Percentiles rank a stretch among this genome's conserved stretches.
These are phyloP conservation scores for Paraphysoderma sedebokerense DNA, from an alignment of 371 early-diverging fungal genomes.

Conservation along the genomic window DNA sequence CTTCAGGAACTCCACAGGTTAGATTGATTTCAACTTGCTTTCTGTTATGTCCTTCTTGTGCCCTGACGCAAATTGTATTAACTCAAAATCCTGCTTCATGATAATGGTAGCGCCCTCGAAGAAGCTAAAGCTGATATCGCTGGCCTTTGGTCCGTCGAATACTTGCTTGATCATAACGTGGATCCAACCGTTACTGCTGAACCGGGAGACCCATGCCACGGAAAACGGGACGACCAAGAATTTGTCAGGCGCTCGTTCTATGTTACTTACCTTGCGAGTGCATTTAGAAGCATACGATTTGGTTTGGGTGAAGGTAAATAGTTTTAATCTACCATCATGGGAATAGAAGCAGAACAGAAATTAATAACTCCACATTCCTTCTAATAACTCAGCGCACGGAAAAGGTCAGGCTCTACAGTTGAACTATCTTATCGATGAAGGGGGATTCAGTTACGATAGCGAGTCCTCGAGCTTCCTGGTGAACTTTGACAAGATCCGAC, in stretches of 20 bases:
- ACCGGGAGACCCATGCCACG: too few relatives aligned
- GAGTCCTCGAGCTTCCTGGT: slow-evolving; percentile 33
- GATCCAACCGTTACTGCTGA: too few relatives aligned
- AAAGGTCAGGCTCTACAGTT: slow-evolving; percentile 19
- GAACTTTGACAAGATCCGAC: slow-evolving; percentile 39
- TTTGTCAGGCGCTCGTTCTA: slow-evolving; percentile 45
- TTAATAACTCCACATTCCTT: too few relatives aligned
- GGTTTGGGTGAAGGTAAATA: slow-evolving; percentile 64
- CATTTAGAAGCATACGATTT: slow-evolving; percentile 62
- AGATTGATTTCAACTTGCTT: not conserved
- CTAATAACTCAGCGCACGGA: too few relatives aligned
- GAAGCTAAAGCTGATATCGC: slow-evolving; percentile 73
- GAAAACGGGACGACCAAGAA: slow-evolving; percentile 35
- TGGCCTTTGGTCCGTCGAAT: slow-evolving; percentile 50
- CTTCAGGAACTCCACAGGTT: not conserved
- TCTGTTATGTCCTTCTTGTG: slow-evolving; percentile 20
- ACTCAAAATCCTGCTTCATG: too few relatives aligned
- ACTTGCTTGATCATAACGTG: slow-evolving; percentile 42
- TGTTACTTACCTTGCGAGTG: slow-evolving; percentile 57
- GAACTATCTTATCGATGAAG: slow-evolving; percentile 48
- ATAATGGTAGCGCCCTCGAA: slow-evolving; percentile 55
- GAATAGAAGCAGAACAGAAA: not conserved
- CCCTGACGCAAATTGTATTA: too few relatives aligned
- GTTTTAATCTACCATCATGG: slow-evolving; percentile 48
- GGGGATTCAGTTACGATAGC: slow-evolving; percentile 36